A percentile compares a stretch with the other conserved stretches of the same genome.
Evolutionary conservation across 129 eudicot genomes (phyloP).

Genomic region (Flaveria ramosissima): DNA sequence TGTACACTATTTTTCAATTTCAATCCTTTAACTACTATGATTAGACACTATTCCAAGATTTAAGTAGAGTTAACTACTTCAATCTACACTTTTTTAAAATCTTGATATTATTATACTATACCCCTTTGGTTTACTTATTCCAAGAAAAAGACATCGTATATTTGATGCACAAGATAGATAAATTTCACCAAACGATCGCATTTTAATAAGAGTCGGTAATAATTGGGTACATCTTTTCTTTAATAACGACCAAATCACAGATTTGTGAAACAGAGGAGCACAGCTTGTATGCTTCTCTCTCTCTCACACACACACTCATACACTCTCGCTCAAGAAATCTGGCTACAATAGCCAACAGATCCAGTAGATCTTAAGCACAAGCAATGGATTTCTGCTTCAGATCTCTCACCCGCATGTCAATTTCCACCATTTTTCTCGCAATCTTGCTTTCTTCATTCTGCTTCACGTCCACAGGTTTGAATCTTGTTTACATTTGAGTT

Average conservation of each 20-base stretch:
- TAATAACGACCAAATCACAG: slow-evolving; percentile 32
- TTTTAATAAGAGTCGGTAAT: slow-evolving; percentile 23
- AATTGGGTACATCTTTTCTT: slow-evolving; percentile 31
- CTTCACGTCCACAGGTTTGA: slow-evolving; percentile 71
- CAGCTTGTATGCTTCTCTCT: slow-evolving; percentile 19
- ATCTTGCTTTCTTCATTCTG: slow-evolving; percentile 57
- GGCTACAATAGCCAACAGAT: slow-evolving; percentile 38
- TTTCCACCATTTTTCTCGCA: slow-evolving; percentile 36
- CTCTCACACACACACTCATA: slow-evolving; percentile 1
- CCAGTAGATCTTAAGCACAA: slow-evolving; percentile 32
- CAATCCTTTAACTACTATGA: too few species aligned
- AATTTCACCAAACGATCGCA: slow-evolving; percentile 18
- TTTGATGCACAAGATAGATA: slow-evolving; percentile 24
- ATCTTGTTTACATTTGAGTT: slow-evolving; percentile 11
- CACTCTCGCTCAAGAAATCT: slow-evolving; percentile 13
- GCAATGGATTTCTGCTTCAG: slow-evolving; percentile 54
- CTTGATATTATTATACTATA: too few species aligned
- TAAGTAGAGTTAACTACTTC: too few species aligned
- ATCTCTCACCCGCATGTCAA: slow-evolving; percentile 44
- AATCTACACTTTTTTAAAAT: too few species aligned
- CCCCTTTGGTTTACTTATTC: slow-evolving; percentile 1
- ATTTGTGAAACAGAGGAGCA: slow-evolving; percentile 27
- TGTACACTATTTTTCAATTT: too few species aligned
- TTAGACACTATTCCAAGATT: too few species aligned
- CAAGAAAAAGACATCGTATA: slow-evolving; percentile 28